A percentile compares a stretch with the other conserved stretches of the same genome.
Evolutionary conservation across 148 eudicot species (phyloP).

Genomic region (Fagopyrum esculentum): DNA sequence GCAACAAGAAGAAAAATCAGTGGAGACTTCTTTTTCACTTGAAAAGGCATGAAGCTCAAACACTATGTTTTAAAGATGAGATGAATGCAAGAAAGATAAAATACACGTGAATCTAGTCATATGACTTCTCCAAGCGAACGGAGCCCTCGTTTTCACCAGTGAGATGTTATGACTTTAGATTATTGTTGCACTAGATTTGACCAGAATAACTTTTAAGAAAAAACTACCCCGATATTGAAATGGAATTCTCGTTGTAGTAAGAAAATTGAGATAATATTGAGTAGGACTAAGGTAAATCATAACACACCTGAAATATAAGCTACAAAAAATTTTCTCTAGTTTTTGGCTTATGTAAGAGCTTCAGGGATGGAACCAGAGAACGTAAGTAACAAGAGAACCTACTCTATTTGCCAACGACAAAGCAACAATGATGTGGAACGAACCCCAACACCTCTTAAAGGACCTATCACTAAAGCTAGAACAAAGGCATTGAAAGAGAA

Average conservation of each 20-base stretch:
- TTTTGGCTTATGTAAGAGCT: slow-evolving; percentile 52
- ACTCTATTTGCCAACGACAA: slow-evolving; percentile 37
- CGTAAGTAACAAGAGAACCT: slow-evolving; percentile 34
- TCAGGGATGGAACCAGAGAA: slow-evolving; percentile 44
- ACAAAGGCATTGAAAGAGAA: no score
- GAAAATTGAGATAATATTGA: background rate
- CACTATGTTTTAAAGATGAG: background rate
- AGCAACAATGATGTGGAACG: background rate
- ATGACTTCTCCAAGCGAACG: slow-evolving; percentile 27
- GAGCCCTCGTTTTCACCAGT: slow-evolving; percentile 36
- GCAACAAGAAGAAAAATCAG: slow-evolving; percentile 2
- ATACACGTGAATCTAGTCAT: slow-evolving; percentile 40
- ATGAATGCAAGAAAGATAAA: background rate
- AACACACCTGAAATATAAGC: slow-evolving; percentile 45
- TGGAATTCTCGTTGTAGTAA: background rate
- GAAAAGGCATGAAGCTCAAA: background rate
- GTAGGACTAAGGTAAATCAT: background rate
- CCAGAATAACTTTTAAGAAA: background rate
- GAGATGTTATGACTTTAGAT: background rate
- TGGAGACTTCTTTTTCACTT: slow-evolving; percentile 1
- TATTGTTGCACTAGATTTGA: background rate
- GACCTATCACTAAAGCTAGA: no score
- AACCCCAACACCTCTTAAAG: no score
- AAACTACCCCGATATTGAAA: background rate
- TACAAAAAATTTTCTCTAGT: slow-evolving; percentile 51